These are phyloP conservation scores for Cytospora chrysosperma DNA, from an alignment of 2,329 filamentous ascomycete genomes.

Conservation along the genomic window DNA sequence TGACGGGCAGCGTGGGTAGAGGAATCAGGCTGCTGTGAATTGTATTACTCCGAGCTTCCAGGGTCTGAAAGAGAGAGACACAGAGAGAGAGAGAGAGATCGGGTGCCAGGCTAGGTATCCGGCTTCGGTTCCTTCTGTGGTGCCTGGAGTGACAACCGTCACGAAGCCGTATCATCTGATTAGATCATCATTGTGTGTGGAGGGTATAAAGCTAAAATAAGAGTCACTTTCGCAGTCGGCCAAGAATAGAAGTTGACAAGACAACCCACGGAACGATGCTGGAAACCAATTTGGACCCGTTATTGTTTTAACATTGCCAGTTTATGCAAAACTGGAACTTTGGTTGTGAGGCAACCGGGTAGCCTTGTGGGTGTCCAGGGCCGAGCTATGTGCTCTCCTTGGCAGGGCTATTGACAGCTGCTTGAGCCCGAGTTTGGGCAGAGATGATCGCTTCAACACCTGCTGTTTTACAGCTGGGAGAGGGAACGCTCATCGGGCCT, in stretches of 20 bases:
- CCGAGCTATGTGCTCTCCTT: conserved; percentile 10
- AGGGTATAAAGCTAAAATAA: not conserved
- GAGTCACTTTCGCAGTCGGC: not conserved
- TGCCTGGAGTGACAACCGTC: not conserved
- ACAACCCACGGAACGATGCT: not conserved
- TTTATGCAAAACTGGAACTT: conserved; percentile 3
- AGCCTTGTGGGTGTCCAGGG: conserved; percentile 13
- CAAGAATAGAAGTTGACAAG: not conserved
- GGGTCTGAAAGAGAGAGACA: not conserved
- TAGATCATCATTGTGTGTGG: not conserved
- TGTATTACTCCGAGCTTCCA: not conserved
- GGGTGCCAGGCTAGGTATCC: not conserved
- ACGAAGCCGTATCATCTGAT: not conserved
- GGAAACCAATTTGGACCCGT: not conserved
- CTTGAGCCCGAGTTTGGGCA: not conserved
- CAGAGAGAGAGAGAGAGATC: not conserved
- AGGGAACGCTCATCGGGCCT: not conserved
- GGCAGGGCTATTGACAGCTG: not conserved
- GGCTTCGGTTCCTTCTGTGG: not conserved
- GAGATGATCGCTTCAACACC: not conserved
- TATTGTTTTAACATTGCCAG: not conserved
- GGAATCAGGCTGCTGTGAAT: conserved; percentile 52
- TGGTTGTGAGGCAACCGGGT: conserved; percentile 1
- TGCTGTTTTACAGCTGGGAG: not conserved
- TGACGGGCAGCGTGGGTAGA: conserved; percentile 70